Percentiles rank a stretch among this genome's conserved stretches.
phyloP scores from a whole-genome alignment of 345 rosid genomes.

The Excoecaria cochinchinensis region DNA sequence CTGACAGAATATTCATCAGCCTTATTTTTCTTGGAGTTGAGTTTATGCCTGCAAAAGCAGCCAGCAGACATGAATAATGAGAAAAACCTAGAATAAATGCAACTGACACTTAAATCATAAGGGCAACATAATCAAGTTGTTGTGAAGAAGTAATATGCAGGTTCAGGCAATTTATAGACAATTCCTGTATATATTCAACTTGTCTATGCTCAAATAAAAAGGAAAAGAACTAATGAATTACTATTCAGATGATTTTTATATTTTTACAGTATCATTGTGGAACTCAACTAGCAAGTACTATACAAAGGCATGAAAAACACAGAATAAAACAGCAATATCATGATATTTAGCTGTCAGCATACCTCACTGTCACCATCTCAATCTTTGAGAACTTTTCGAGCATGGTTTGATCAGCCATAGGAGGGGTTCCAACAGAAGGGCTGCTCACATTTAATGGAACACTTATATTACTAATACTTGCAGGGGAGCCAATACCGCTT shows the following conservation, averaged over 20 bases:
- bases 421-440: constrained; percentile 75
- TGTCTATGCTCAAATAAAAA: constrained; percentile 6
- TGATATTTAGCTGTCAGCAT: constrained; percentile 18
- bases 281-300: not conserved
- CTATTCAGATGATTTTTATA: not conserved
- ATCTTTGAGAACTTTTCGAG: constrained; percentile 85
- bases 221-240: not conserved
- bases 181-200: not conserved
- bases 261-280: not conserved
- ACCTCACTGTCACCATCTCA: constrained; percentile 70
- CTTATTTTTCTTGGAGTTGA: constrained; percentile 64
- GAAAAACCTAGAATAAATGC: not conserved
- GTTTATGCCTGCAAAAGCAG: constrained; percentile 61
- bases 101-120: not conserved
- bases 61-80: constrained; percentile 14
- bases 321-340: constrained; percentile 5
- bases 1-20: constrained; percentile 44
- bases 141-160: not conserved
- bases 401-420: constrained; percentile 60
- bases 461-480: constrained; percentile 74
- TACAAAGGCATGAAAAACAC: not conserved
- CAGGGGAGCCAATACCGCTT: constrained; percentile 90
- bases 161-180: not conserved
- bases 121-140: not conserved
- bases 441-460: constrained; percentile 67